Conservation (phyloP, 106 monocot species). For the Apostasia shenzhenica region DNA sequence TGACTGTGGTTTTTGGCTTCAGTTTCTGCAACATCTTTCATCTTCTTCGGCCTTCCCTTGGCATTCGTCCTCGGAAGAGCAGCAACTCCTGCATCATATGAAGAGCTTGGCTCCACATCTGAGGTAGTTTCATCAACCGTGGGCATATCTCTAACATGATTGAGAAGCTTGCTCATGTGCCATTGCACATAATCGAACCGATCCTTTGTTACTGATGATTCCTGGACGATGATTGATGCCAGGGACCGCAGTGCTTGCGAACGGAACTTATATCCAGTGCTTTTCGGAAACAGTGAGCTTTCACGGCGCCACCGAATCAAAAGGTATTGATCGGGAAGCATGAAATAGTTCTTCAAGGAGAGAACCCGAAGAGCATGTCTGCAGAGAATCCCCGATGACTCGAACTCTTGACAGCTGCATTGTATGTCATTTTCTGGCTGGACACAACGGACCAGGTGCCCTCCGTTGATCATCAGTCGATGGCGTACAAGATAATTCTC, state of each 20-base stretch:
- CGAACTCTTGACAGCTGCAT: constrained; percentile 73
- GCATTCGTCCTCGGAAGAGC: neutral
- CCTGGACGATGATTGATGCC: constrained; percentile 62
- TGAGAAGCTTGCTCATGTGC: constrained; percentile 69
- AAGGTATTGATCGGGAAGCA: constrained; percentile 63
- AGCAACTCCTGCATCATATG: constrained; percentile 12
- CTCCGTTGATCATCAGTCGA: constrained; percentile 38
- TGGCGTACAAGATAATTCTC: constrained; percentile 49
- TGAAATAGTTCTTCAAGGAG: constrained; percentile 61
- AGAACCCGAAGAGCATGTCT: constrained; percentile 59
- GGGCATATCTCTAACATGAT: constrained; percentile 65
- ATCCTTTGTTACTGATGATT: constrained; percentile 61
- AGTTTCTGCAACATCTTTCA: constrained; percentile 7
- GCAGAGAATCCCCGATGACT: constrained; percentile 61
- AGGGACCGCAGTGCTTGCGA: constrained; percentile 55
- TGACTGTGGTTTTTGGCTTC: neutral
- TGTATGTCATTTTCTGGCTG: constrained; percentile 38
- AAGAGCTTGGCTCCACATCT: constrained; percentile 17
- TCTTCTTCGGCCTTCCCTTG: constrained; percentile 25
- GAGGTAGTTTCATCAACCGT: constrained; percentile 30
- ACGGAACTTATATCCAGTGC: constrained; percentile 53
- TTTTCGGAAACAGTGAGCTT: constrained; percentile 60
- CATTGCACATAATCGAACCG: constrained; percentile 61
- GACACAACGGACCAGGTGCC: constrained; percentile 34
- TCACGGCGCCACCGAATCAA: constrained; percentile 57